Percentiles rank a stretch among this genome's conserved stretches.
Evolutionary conservation across 2,329 filamentous ascomycete species (phyloP).

Genomic region (Hymenoscyphus linearis): DNA sequence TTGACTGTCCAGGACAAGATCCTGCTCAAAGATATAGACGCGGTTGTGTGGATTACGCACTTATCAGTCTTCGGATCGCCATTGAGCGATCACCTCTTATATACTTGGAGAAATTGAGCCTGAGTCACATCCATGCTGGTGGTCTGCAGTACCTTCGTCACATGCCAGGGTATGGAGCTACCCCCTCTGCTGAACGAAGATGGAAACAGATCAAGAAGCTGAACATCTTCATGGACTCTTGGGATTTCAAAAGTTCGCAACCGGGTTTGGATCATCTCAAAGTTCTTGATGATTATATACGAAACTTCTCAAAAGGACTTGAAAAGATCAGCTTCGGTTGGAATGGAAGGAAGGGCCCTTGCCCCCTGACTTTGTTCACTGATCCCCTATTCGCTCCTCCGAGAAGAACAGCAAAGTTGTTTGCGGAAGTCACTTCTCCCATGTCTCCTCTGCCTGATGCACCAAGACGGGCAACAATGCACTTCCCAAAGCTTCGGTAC

Average conservation of each 20-base stretch:
- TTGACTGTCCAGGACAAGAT: constrained; percentile 71
- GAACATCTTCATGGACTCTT: constrained; percentile 66
- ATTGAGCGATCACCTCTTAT: constrained; percentile 66
- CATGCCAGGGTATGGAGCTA: constrained; percentile 66
- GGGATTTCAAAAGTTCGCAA: constrained; percentile 55
- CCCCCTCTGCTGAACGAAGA: constrained; percentile 63
- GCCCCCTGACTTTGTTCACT: constrained; percentile 58
- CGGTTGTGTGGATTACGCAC: constrained; percentile 78
- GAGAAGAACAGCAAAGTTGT: constrained; percentile 50
- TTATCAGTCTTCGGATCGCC: constrained; percentile 81
- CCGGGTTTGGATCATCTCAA: constrained; percentile 66
- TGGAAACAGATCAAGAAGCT: constrained; percentile 77
- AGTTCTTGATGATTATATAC: constrained; percentile 76
- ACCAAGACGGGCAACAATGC: constrained; percentile 50
- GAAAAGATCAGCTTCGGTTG: constrained; percentile 73
- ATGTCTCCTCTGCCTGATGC: constrained; percentile 57
- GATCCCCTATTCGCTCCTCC: constrained; percentile 63
- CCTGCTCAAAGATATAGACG: constrained; percentile 66
- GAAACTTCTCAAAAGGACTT: constrained; percentile 59
- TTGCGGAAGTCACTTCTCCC: constrained; percentile 58
- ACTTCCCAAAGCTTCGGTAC: constrained; percentile 62
- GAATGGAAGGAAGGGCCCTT: constrained; percentile 67
- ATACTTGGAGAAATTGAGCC: constrained; percentile 62
- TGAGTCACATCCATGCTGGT: constrained; percentile 68
- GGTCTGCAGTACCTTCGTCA: constrained; percentile 75